Conservation (phyloP, 1,284 basidiomycete species). For the Fomitiporia mediterranea region DNA sequence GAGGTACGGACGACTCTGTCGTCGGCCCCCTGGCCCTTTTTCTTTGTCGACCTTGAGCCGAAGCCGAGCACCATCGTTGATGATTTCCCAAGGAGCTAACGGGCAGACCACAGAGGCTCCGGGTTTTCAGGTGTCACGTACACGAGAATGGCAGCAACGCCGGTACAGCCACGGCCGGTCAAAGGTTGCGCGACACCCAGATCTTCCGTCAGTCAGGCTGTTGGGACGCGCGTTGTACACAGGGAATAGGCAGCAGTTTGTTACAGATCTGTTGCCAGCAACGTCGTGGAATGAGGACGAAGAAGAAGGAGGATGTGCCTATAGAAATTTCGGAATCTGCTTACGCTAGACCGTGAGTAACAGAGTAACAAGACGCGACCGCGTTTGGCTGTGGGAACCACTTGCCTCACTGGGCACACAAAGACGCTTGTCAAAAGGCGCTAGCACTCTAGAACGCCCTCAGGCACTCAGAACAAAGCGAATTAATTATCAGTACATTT, state of each 20-base stretch:
- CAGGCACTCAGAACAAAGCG: too few species aligned
- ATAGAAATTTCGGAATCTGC: not conserved
- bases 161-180: conserved; percentile 2
- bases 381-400: not conserved
- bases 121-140: not conserved
- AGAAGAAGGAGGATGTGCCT: not conserved
- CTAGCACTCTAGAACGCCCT: too few species aligned
- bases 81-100: conserved; percentile 1
- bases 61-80: conserved; percentile 58
- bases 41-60: conserved; percentile 51
- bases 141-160: conserved; percentile 6
- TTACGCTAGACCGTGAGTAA: not conserved
- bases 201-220: too few species aligned
- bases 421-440: too few species aligned
- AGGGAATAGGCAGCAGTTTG: too few species aligned
- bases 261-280: conserved; percentile 10
- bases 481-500: too few species aligned
- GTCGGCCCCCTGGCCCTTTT: conserved; percentile 35
- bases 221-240: too few species aligned
- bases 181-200: too few species aligned
- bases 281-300: conserved; percentile 7
- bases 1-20: conserved; percentile 50
- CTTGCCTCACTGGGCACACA: not conserved
- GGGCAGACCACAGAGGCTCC: not conserved
- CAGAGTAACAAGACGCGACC: not conserved